A percentile compares a stretch with the other conserved stretches of the same genome.
These are phyloP conservation scores for Actinomortierella ambigua DNA, from an alignment of 371 early-diverging fungal species.

Conservation along the genomic window DNA sequence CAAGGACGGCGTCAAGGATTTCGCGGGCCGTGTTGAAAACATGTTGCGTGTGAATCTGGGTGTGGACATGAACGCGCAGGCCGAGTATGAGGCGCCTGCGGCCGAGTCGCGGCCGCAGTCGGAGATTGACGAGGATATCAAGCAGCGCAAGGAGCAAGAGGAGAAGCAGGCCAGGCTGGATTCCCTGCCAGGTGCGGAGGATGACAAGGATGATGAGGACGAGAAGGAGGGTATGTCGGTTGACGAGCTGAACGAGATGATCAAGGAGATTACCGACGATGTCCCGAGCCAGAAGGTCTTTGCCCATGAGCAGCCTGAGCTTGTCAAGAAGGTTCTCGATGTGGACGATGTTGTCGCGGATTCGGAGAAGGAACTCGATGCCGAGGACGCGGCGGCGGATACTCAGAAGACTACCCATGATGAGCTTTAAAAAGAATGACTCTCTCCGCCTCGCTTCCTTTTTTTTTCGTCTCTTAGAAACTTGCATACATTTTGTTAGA, in stretches of 20 bases:
- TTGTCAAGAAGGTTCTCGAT: conserved; percentile 4
- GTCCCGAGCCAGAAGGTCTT: conserved; percentile 25
- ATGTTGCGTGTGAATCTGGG: conserved; percentile 70
- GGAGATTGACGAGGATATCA: conserved; percentile 42
- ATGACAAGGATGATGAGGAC: conserved; percentile 17
- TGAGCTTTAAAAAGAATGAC: conserved; percentile 21
- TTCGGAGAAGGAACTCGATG: conserved; percentile 40
- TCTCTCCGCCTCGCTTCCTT: too few relatives aligned
- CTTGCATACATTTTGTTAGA: background rate
- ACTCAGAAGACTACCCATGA: conserved; percentile 26
- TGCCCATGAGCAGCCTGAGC: conserved; percentile 10
- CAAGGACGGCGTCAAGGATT: conserved; percentile 58
- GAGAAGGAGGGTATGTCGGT: conserved; percentile 17
- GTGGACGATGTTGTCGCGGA: conserved; percentile 39
- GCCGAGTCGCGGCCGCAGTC: conserved; percentile 45
- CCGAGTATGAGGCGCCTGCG: conserved; percentile 48
- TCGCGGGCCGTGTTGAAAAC: conserved; percentile 74
- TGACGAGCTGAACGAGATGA: conserved; percentile 39
- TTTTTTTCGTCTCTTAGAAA: too few relatives aligned
- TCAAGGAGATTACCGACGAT: conserved; percentile 36
- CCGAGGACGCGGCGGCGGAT: conserved; percentile 10
- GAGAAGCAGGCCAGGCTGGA: conserved; percentile 3
- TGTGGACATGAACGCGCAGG: conserved; percentile 52
- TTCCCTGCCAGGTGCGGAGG: conserved; percentile 25
- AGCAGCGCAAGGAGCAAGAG: conserved; percentile 46